Conservation (phyloP, 305 asterid species). For the Fraxinus xanthoxyloides region DNA sequence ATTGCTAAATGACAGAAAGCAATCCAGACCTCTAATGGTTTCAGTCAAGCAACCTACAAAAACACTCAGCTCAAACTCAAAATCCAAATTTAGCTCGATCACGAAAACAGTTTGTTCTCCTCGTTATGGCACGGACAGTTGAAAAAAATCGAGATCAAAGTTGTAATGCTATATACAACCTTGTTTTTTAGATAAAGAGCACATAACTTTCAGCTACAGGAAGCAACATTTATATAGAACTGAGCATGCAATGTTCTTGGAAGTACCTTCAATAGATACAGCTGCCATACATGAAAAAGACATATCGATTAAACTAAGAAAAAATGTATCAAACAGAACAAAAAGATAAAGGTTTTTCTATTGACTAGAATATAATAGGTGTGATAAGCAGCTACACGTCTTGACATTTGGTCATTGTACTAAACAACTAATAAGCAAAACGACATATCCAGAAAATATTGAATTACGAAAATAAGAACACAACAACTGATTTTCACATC, state of each 20-base stretch:
- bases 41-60: background rate
- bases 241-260: background rate
- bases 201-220: background rate
- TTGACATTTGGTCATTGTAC: background rate
- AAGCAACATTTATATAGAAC: slow-evolving; percentile 13
- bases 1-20: background rate
- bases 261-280: slow-evolving; percentile 10
- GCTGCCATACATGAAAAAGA: slow-evolving; percentile 24
- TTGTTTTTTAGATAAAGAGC: background rate
- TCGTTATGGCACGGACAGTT: background rate
- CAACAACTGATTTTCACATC: background rate
- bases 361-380: slow-evolving; percentile 1
- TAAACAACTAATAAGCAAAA: background rate
- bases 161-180: background rate
- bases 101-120: background rate
- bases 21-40: background rate
- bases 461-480: background rate
- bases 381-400: background rate
- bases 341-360: background rate
- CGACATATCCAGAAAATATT: background rate
- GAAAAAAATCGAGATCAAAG: background rate
- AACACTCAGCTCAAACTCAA: background rate
- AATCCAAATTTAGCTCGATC: background rate
- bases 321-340: background rate
- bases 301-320: background rate